Conservation (phyloP, 208 protist genomes). For the Trichomonas vaginalis region DNA sequence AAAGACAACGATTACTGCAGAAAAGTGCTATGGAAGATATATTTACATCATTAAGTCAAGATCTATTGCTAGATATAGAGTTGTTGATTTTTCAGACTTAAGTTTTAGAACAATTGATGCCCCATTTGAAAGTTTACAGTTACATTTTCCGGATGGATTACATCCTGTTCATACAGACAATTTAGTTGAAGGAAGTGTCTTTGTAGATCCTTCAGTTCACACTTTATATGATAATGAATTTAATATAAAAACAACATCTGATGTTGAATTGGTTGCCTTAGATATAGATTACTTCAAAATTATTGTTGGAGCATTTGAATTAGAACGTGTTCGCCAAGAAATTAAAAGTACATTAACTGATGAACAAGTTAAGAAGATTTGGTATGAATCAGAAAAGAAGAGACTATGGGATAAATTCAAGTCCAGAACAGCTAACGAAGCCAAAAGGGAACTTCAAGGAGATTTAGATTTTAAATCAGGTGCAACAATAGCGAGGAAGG, state of each 20-base stretch:
- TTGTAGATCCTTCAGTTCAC: not conserved
- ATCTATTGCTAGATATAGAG: not conserved
- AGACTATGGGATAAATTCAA: not conserved
- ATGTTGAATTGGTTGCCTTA: not conserved
- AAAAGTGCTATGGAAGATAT: not conserved
- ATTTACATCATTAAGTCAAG: not conserved
- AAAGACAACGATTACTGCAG: not conserved
- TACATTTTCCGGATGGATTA: not conserved
- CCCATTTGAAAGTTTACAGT: not conserved
- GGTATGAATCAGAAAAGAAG: not conserved
- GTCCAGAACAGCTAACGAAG: not conserved
- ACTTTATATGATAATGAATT: not conserved
- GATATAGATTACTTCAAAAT: slow-evolving; percentile 8
- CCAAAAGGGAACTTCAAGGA: not conserved
- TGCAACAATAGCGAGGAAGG: not conserved
- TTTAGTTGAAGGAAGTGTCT: not conserved
- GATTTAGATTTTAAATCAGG: not conserved
- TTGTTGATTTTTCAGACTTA: not conserved
- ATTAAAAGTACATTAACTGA: not conserved
- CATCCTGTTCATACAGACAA: not conserved
- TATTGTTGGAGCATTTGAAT: not conserved
- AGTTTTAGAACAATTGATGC: not conserved
- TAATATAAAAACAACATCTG: not conserved
- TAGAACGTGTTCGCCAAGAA: not conserved
- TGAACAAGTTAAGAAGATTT: not conserved